These are phyloP conservation scores for Trichoderma koningiopsis DNA, from an alignment of 2,329 filamentous ascomycete genomes.

Conservation along the genomic window DNA sequence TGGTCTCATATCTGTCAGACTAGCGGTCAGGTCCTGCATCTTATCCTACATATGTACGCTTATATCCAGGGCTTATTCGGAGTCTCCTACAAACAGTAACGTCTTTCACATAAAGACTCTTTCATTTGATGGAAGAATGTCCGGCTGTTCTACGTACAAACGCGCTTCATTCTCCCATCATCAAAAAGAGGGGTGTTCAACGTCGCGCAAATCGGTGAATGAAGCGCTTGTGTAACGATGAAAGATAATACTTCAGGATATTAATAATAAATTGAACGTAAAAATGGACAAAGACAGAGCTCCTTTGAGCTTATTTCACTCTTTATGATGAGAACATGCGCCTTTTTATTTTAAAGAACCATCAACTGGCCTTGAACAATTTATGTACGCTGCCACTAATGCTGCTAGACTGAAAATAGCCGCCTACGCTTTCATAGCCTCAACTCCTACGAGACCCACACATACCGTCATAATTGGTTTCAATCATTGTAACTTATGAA, in stretches of 20 bases:
- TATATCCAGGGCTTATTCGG: neutral
- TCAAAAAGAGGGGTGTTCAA: neutral
- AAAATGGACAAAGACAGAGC: neutral
- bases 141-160: neutral
- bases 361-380: neutral
- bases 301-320: neutral
- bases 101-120: neutral
- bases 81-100: neutral
- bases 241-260: neutral
- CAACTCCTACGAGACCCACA: constrained; percentile 10
- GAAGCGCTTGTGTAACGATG: neutral
- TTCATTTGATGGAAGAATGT: neutral
- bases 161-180: neutral
- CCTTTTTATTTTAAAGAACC: constrained; percentile 6
- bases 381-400: neutral
- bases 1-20: neutral
- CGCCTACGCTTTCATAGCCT: constrained; percentile 5
- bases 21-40: constrained; percentile 18
- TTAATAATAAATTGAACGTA: neutral
- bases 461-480: constrained; percentile 12
- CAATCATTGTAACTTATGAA: constrained; percentile 18
- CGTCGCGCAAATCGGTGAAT: neutral
- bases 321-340: neutral
- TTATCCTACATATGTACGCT: neutral
- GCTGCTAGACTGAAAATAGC: constrained; percentile 9